A percentile compares a stretch with the other conserved stretches of the same genome.
phyloP scores from a whole-genome alignment of 2,329 filamentous ascomycete species.

The Herpomyces periplanetae region DNA sequence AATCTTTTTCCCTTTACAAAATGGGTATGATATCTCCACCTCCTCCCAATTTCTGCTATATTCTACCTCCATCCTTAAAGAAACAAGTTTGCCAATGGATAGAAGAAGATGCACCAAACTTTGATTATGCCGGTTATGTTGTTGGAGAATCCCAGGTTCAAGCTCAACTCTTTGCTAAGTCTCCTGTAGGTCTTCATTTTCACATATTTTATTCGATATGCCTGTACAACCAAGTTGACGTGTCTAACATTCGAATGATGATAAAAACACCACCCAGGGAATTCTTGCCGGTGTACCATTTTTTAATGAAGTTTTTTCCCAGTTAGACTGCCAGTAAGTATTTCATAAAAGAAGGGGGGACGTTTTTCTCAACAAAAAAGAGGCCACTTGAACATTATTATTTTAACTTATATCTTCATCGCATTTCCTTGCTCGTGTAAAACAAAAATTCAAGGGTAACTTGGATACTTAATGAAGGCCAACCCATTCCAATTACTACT shows the following conservation, averaged over 20 bases:
- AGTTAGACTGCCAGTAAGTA: constrained; percentile 37
- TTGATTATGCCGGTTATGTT: constrained; percentile 90
- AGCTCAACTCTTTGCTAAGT: constrained; percentile 26
- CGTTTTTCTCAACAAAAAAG: no score
- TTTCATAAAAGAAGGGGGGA: no score
- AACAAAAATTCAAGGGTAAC: no score
- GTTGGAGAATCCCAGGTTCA: constrained; percentile 28
- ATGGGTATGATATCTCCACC: no score
- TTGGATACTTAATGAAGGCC: no score
- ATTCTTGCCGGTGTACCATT: constrained; percentile 72
- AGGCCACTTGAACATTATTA: no score
- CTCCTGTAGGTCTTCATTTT: constrained; percentile 11
- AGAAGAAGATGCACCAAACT: constrained; percentile 73
- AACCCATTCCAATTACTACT: no score
- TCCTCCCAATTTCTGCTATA: constrained; percentile 21
- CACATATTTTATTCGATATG: constrained; percentile 1
- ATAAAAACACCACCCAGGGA: constrained; percentile 15
- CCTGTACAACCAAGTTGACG: constrained; percentile 2
- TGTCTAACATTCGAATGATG: constrained; percentile 1
- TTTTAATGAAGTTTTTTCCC: constrained; percentile 64
- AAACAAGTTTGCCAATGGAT: constrained; percentile 45
- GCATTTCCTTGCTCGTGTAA: no score
- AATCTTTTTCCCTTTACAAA: no score
- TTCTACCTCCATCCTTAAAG: constrained; percentile 58
- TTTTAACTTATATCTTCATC: no score